These are phyloP conservation scores for Lecanicillium sp. DNA, from an alignment of 2,329 filamentous ascomycete species.

Conservation along the genomic window DNA sequence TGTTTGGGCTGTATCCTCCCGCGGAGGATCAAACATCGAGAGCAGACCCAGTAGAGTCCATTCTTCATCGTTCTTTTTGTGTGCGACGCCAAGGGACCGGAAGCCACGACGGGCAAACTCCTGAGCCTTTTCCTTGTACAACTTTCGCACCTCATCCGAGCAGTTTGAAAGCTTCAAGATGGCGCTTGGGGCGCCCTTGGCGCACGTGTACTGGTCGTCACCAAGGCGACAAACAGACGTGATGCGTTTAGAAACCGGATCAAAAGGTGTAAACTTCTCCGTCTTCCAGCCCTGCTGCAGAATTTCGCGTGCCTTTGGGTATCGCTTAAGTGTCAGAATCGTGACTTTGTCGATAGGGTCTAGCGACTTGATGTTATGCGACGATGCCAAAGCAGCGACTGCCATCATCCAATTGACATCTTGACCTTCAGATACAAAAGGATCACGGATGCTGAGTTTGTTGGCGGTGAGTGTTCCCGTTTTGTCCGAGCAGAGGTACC, in stretches of 20 bases:
- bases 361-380: too few relatives aligned
- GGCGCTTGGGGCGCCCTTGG: conserved; percentile 72
- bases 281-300: too few relatives aligned
- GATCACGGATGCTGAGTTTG: conserved; percentile 69
- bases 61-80: conserved; percentile 67
- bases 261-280: conserved; percentile 70
- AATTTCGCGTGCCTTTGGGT: too few relatives aligned
- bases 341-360: too few relatives aligned
- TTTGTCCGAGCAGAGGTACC: conserved; percentile 79
- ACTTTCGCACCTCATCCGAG: conserved; percentile 53
- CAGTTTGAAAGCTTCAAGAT: conserved; percentile 63
- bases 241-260: conserved; percentile 74
- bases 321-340: too few relatives aligned
- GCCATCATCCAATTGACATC: too few relatives aligned
- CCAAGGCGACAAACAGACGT: conserved; percentile 62
- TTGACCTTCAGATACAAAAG: conserved; percentile 67
- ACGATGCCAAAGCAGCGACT: too few relatives aligned
- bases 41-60: conserved; percentile 71
- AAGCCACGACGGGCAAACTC: conserved; percentile 75
- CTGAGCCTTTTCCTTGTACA: conserved; percentile 65
- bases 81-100: conserved; percentile 71
- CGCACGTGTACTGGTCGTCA: conserved; percentile 63
- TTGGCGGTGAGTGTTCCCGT: conserved; percentile 70
- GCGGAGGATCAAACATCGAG: conserved; percentile 74
- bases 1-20: conserved; percentile 71